Base-by-base conservation (phyloP, 768 basidiomycete genomes). In the Termitomyces sp. region DNA sequence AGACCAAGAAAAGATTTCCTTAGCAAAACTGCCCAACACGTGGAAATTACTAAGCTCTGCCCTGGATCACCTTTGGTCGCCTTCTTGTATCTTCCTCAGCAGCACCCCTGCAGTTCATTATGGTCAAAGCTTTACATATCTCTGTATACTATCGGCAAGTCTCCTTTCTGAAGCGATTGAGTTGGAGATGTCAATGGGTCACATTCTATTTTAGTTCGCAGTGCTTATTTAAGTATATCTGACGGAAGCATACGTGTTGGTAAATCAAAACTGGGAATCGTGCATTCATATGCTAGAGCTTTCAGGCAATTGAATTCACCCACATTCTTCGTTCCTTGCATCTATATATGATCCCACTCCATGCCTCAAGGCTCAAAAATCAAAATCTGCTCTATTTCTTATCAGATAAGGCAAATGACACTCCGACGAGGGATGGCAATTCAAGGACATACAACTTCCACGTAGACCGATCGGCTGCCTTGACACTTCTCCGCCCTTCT, bases 1-100 rank as follows among this genome's bases (percentile, higher is more conserved):
- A 52, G 47, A 57, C 68, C 73, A 71, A 72, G 72, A 74, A 74
- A 74, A 73, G 72, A 72, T 68, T 67, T 60, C 60, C 65, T 25
- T 69, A 61, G 73, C 71, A 73, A 74, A 76, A 74, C 73, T 73
- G 71, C 70, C 70, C 65, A 63, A 68, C 74, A 77, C 76, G 74
- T 76, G 76, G 65, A 36, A 70, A 49, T 75, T 70, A 75, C 69
- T 76, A 74, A 76, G 62, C 70, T 12, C n/a, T 25, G 25, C 34
- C 31, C 47, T 31, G 51, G 53, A 46, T 56, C 60, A 51, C 38
- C 54, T 17, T 29, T 38, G 15, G 7, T 9, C 38, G 52, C 52
- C 52, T 25, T 9, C 37, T 37, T 40, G 20, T 15, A 38, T 54
- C 31, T 43, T 32, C 40, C 25, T 55, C 54, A 32, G 40, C 31